Conservation (phyloP, 148 eudicot species). For the Selenicereus undatus region DNA sequence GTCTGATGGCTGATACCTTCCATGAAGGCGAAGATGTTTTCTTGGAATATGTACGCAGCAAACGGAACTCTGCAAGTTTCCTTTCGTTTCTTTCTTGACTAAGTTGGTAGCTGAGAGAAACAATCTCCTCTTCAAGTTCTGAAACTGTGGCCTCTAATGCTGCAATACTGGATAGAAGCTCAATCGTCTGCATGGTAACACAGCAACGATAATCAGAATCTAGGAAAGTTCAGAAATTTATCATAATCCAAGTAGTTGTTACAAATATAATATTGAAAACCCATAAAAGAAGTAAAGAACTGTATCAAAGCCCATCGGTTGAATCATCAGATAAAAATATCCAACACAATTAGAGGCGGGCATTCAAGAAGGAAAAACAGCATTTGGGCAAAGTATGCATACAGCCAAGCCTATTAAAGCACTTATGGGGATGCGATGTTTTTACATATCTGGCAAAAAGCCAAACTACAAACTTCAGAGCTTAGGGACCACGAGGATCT, state of each 20-base stretch:
- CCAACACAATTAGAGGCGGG: neutral
- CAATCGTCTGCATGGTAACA: slow-evolving; percentile 29
- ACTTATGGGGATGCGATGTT: too few relatives aligned
- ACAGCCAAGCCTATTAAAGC: neutral
- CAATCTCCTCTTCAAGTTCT: slow-evolving; percentile 32
- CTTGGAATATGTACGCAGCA: slow-evolving; percentile 27
- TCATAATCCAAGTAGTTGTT: neutral
- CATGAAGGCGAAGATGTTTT: slow-evolving; percentile 23
- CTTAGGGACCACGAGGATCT: neutral
- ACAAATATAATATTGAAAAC: neutral
- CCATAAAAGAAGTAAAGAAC: neutral
- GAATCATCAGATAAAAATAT: neutral
- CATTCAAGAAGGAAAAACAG: neutral
- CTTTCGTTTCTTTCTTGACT: slow-evolving; percentile 39
- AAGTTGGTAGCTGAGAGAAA: slow-evolving; percentile 34
- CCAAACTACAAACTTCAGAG: neutral
- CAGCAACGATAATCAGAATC: slow-evolving; percentile 16
- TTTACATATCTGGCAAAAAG: neutral
- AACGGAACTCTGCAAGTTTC: slow-evolving; percentile 31
- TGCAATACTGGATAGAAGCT: slow-evolving; percentile 30
- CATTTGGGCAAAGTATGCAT: neutral
- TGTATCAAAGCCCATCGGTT: neutral
- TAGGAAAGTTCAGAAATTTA: neutral
- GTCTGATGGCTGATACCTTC: slow-evolving; percentile 20
- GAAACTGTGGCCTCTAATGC: slow-evolving; percentile 28